Evolutionary conservation across 768 basidiomycete genomes (phyloP).

Genomic region (Hygrophoropsis aurantiaca): DNA sequence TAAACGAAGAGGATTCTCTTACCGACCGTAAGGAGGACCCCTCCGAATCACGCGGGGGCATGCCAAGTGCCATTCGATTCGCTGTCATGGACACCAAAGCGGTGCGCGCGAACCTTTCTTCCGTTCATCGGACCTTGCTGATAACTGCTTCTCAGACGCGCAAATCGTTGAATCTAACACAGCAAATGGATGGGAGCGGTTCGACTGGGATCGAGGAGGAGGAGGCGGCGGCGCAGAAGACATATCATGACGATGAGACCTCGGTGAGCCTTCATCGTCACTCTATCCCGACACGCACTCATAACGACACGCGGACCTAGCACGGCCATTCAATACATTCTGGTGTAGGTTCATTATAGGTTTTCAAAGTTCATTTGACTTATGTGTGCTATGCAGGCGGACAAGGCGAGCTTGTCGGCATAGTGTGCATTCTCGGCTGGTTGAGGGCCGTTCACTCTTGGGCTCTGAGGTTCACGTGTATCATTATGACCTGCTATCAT

Average conservation of each 20-base stretch:
- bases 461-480: too few species aligned
- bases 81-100: conserved; percentile 10
- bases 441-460: too few species aligned
- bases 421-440: too few species aligned
- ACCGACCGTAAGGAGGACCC: conserved; percentile 4
- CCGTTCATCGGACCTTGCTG: neutral
- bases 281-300: too few species aligned
- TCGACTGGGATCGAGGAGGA: conserved; percentile 11
- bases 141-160: conserved; percentile 8
- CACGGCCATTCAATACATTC: neutral
- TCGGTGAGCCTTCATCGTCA: neutral
- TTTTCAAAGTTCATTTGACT: neutral
- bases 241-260: conserved; percentile 8
- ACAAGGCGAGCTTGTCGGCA: neutral
- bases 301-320: neutral
- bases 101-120: conserved; percentile 8
- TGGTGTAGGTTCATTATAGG: neutral
- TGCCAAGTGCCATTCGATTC: conserved; percentile 12
- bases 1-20: conserved; percentile 24
- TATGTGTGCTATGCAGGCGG: neutral
- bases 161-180: conserved; percentile 13
- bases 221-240: conserved; percentile 15
- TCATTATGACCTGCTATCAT: too few species aligned
- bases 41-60: neutral
- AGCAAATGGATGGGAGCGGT: conserved; percentile 3